Evolutionary conservation across 768 basidiomycete species (phyloP).

Genomic region (Serendipita sp.): DNA sequence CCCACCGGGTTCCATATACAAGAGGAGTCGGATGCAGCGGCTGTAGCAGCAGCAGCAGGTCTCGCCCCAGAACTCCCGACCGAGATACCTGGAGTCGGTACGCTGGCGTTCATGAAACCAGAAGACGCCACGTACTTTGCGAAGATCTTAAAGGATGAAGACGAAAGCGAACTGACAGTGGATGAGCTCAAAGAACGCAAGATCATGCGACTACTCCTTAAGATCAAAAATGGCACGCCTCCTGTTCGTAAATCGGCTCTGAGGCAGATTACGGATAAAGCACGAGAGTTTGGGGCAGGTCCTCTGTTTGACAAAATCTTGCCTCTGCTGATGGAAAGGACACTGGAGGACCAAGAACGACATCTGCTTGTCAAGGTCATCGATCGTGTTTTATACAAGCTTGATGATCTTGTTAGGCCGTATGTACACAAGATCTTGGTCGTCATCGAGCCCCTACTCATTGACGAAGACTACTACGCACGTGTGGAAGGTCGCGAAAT

Average conservation of each 20-base stretch:
- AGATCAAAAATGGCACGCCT: constrained; percentile 99
- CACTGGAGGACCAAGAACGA: constrained; percentile 94
- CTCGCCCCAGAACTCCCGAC: constrained; percentile 87
- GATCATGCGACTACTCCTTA: constrained; percentile 92
- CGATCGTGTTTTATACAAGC: constrained; percentile 94
- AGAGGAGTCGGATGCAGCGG: constrained; percentile 82
- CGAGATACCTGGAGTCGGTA: constrained; percentile 95
- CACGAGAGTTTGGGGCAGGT: constrained; percentile 94
- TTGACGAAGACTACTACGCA: constrained; percentile 93
- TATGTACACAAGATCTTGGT: constrained; percentile 99
- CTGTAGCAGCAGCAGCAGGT: constrained; percentile 76
- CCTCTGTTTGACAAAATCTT: constrained; percentile 98
- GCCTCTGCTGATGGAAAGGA: constrained; percentile 93
- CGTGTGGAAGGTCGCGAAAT: constrained; percentile 98
- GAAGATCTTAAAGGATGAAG: constrained; percentile 88
- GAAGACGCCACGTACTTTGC: constrained; percentile 98
- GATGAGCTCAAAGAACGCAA: constrained; percentile 99
- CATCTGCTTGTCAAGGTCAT: constrained; percentile 98
- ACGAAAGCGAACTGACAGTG: constrained; percentile 79
- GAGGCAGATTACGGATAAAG: constrained; percentile 97
- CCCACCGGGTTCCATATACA: constrained; percentile 86
- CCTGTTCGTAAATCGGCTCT: constrained; percentile 96
- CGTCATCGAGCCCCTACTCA: constrained; percentile 95
- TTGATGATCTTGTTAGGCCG: constrained; percentile 95
- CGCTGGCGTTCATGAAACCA: constrained; percentile 92